These are phyloP conservation scores for Candida sp. DNA, from an alignment of 1,139 yeast genomes.

Conservation along the genomic window DNA sequence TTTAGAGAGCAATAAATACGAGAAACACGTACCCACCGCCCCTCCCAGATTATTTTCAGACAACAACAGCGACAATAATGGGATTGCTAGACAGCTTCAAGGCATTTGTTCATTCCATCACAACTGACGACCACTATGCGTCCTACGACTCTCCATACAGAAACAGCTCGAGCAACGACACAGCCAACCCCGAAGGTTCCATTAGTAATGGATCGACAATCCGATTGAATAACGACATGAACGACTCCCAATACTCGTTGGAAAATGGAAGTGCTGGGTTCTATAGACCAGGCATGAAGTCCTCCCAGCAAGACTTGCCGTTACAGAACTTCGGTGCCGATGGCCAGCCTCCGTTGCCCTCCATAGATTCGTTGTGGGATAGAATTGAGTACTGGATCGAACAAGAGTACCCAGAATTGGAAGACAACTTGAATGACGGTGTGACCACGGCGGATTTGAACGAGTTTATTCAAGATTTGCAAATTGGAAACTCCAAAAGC, in stretches of 20 bases:
- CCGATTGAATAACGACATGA: constrained; percentile 14
- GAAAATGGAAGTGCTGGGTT: constrained; percentile 22
- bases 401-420: constrained; percentile 79
- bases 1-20: no score
- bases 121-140: constrained; percentile 70
- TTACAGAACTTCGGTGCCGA: constrained; percentile 46
- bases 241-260: constrained; percentile 32
- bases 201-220: constrained; percentile 8
- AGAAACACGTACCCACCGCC: neutral
- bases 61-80: constrained; percentile 23
- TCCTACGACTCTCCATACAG: constrained; percentile 54
- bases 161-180: constrained; percentile 25
- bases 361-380: constrained; percentile 73
- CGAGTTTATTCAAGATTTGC: constrained; percentile 76
- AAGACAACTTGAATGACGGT: constrained; percentile 70
- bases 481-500: constrained; percentile 46
- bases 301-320: constrained; percentile 38
- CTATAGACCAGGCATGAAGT: constrained; percentile 46
- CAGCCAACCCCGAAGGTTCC: constrained; percentile 6
- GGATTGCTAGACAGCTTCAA: constrained; percentile 48
- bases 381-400: constrained; percentile 78
- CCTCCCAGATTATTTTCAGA: neutral
- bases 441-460: constrained; percentile 79
- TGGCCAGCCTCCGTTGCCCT: constrained; percentile 75
- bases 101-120: constrained; percentile 62